phyloP scores from a whole-genome alignment of 2,329 filamentous ascomycete genomes.

The Penicillium sp. region DNA sequence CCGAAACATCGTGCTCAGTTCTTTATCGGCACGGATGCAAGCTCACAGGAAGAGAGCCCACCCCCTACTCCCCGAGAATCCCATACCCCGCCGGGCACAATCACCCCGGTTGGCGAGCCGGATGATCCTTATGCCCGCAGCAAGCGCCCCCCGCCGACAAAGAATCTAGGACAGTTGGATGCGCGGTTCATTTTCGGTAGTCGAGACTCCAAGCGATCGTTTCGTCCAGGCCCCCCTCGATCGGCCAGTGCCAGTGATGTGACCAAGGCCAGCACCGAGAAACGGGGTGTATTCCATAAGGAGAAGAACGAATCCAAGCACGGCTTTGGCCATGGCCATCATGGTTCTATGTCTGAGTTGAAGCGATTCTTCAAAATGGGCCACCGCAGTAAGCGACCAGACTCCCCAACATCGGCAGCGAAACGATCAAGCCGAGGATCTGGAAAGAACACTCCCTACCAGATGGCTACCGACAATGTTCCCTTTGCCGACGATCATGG shows the following conservation, averaged over 20 bases:
- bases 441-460: constrained; percentile 55
- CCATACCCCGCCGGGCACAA: constrained; percentile 65
- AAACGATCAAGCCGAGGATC: constrained; percentile 57
- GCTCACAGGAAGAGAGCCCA: constrained; percentile 62
- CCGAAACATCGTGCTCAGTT: constrained; percentile 55
- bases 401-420: constrained; percentile 62
- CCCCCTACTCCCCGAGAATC: constrained; percentile 56
- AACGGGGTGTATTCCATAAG: constrained; percentile 56
- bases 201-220: constrained; percentile 65
- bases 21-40: constrained; percentile 57
- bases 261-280: constrained; percentile 47
- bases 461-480: constrained; percentile 53
- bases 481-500: constrained; percentile 95
- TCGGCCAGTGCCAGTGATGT: constrained; percentile 47
- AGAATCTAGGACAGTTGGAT: constrained; percentile 68
- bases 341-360: constrained; percentile 85
- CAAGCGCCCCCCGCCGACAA: constrained; percentile 69
- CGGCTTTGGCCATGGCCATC: constrained; percentile 53
- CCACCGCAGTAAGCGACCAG: constrained; percentile 62
- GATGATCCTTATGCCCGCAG: constrained; percentile 87
- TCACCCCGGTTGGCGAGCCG: constrained; percentile 73
- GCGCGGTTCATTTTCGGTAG: constrained; percentile 80
- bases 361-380: constrained; percentile 91
- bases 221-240: constrained; percentile 45
- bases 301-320: constrained; percentile 51